Conservation (phyloP, 1,284 basidiomycete genomes). For the Heterobasidion parviporum region DNA sequence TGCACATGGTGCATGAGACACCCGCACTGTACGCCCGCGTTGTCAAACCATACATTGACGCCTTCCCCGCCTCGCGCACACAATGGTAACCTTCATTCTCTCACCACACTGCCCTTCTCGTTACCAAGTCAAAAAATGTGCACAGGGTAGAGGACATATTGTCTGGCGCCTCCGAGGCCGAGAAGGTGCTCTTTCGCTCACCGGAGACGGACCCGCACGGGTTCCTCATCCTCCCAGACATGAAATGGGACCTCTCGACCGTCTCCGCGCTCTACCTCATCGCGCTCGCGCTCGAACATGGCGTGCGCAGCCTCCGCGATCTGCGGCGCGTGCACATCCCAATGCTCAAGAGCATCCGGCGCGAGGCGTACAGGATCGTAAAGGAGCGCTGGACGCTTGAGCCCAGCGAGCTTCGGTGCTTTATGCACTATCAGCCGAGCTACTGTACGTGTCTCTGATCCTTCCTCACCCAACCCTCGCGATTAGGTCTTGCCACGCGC, state of each 20-base stretch:
- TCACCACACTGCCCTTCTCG: background rate
- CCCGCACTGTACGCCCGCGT: slow-evolving; percentile 63
- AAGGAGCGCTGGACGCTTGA: slow-evolving; percentile 55
- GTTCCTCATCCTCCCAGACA: slow-evolving; percentile 84
- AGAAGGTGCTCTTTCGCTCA: slow-evolving; percentile 63
- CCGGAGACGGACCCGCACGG: slow-evolving; percentile 33
- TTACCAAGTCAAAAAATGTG: background rate
- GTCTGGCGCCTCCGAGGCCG: slow-evolving; percentile 70
- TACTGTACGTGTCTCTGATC: slow-evolving; percentile 63
- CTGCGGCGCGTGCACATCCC: slow-evolving; percentile 55
- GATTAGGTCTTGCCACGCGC: background rate
- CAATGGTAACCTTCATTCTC: slow-evolving; percentile 53
- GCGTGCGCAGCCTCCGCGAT: slow-evolving; percentile 66
- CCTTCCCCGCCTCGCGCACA: slow-evolving; percentile 66
- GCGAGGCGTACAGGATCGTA: slow-evolving; percentile 44
- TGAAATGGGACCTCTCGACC: slow-evolving; percentile 88
- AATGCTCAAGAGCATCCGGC: slow-evolving; percentile 62
- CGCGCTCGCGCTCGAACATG: slow-evolving; percentile 51
- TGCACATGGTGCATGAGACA: slow-evolving; percentile 74
- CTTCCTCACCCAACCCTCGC: background rate
- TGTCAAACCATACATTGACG: slow-evolving; percentile 72
- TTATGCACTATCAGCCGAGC: slow-evolving; percentile 92
- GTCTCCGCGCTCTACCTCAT: slow-evolving; percentile 69
- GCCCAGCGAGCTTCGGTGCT: slow-evolving; percentile 63
- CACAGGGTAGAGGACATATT: slow-evolving; percentile 85